Conservation (phyloP, 768 basidiomycete genomes). For the Rickenella mellea region DNA sequence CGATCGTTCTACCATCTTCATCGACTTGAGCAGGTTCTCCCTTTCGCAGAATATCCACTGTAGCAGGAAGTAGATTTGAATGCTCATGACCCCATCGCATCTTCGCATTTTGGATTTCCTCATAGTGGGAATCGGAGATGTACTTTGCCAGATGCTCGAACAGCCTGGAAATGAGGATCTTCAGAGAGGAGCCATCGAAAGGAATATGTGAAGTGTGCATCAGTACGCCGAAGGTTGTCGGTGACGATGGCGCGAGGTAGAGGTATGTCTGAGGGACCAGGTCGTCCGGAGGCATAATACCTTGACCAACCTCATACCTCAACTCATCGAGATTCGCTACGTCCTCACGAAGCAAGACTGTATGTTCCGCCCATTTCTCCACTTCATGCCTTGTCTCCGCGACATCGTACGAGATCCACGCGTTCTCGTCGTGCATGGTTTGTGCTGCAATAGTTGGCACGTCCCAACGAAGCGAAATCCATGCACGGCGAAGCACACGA, state of each 20-base stretch:
- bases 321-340: conserved; percentile 11
- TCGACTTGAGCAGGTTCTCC: too few species aligned
- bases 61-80: conserved; percentile 11
- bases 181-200: conserved; percentile 15
- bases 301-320: conserved; percentile 11
- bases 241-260: conserved; percentile 8
- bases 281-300: conserved; percentile 11
- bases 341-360: conserved; percentile 5
- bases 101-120: background rate
- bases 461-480: conserved; percentile 12
- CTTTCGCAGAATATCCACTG: too few species aligned
- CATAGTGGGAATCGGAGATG: conserved; percentile 7
- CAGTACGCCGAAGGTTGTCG: conserved; percentile 11
- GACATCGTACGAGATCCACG: conserved; percentile 7
- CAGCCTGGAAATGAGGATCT: conserved; percentile 14
- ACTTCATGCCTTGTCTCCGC: conserved; percentile 5
- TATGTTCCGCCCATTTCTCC: conserved; percentile 13
- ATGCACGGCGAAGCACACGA: conserved; percentile 7
- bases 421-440: conserved; percentile 3
- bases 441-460: conserved; percentile 15
- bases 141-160: too few species aligned
- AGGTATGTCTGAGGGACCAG: too few species aligned
- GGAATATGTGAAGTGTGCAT: conserved; percentile 14
- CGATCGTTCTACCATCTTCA: too few species aligned
- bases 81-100: conserved; percentile 13